A percentile compares a stretch with the other conserved stretches of the same genome.
phyloP scores from a whole-genome alignment of 257 asterid species.

The Plectranthus barbatus region DNA sequence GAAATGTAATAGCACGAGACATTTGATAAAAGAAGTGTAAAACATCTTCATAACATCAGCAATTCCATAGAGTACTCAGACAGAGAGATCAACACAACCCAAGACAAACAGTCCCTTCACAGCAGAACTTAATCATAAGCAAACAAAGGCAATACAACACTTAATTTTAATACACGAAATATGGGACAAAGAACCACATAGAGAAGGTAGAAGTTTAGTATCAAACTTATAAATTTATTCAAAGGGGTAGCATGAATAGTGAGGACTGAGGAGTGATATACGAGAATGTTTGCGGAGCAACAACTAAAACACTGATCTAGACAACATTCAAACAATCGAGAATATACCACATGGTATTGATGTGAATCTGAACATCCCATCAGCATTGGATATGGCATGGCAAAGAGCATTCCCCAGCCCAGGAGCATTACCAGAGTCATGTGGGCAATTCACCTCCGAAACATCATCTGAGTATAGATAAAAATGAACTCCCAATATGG shows the following conservation, averaged over 20 bases:
- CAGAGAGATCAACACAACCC: background rate
- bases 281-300: background rate
- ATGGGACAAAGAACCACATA: background rate
- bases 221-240: background rate
- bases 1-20: background rate
- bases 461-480: slow-evolving; percentile 86
- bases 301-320: slow-evolving; percentile 1
- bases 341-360: slow-evolving; percentile 82
- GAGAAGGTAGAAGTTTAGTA: background rate
- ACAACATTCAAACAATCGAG: slow-evolving; percentile 4
- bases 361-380: slow-evolving; percentile 74
- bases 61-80: background rate
- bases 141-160: background rate
- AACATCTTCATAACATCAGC: background rate
- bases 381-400: slow-evolving; percentile 81
- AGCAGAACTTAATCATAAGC: background rate
- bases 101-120: background rate
- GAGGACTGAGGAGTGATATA: background rate
- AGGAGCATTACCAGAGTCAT: slow-evolving; percentile 66
- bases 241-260: background rate
- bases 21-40: background rate
- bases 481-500: slow-evolving; percentile 89
- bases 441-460: slow-evolving; percentile 67
- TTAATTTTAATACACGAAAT: background rate
- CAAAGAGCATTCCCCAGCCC: slow-evolving; percentile 81